phyloP scores from a whole-genome alignment of 345 rosid species.

The Lumnitzera littorea region DNA sequence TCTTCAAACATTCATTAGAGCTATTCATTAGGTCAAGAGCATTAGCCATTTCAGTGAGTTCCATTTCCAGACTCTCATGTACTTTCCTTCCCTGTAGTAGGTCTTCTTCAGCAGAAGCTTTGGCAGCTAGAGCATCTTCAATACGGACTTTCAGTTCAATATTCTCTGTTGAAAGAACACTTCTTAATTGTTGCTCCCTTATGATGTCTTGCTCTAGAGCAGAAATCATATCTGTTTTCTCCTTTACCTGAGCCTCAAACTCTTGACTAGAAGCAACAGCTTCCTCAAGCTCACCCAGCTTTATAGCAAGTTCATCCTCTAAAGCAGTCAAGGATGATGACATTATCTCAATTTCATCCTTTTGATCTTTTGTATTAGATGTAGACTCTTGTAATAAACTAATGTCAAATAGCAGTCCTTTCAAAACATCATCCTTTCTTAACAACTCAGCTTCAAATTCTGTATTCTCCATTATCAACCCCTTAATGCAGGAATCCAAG shows the following conservation, averaged over 20 bases:
- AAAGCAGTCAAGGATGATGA: constrained; percentile 50
- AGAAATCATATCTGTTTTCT: constrained; percentile 41
- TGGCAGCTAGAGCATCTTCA: constrained; percentile 40
- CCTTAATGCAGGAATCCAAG: constrained; percentile 43
- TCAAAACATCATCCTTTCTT: constrained; percentile 76
- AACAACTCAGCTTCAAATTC: constrained; percentile 55
- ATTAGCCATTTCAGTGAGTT: constrained; percentile 46
- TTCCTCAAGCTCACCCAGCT: constrained; percentile 51
- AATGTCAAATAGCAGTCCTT: constrained; percentile 78
- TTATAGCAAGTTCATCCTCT: constrained; percentile 58
- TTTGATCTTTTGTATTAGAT: constrained; percentile 64
- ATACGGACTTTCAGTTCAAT: constrained; percentile 40
- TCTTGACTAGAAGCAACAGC: constrained; percentile 35
- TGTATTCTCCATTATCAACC: constrained; percentile 43
- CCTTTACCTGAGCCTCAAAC: constrained; percentile 60
- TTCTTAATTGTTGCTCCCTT: constrained; percentile 28
- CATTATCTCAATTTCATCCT: constrained; percentile 71
- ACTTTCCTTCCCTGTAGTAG: constrained; percentile 39
- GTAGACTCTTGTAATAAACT: constrained; percentile 90
- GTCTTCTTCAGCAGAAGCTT: constrained; percentile 44
- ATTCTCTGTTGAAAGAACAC: constrained; percentile 36
- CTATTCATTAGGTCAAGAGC: constrained; percentile 52
- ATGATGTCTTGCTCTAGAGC: constrained; percentile 39
- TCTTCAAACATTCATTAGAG: constrained; percentile 44
- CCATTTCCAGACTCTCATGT: constrained; percentile 64